Percentiles rank a stretch among this genome's conserved stretches.
phyloP scores from a whole-genome alignment of 2,329 filamentous ascomycete species.

The Penicillium fuscoglaucum region DNA sequence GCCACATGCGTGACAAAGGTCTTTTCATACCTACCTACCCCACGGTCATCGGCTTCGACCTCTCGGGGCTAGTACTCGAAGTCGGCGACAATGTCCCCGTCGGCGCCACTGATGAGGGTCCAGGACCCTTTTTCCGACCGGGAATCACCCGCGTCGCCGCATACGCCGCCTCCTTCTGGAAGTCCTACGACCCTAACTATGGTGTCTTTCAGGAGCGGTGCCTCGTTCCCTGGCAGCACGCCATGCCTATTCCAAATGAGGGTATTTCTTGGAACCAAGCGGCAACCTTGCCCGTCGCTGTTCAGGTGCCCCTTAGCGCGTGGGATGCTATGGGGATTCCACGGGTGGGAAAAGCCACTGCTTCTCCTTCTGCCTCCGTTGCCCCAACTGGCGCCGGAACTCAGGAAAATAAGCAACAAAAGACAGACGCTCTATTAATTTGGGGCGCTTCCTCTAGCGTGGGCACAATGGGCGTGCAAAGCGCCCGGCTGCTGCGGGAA shows the following conservation, averaged over 20 bases:
- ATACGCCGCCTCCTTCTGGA: constrained; percentile 46
- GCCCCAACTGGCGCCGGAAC: not conserved
- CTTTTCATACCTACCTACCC: constrained; percentile 47
- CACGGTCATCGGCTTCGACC: constrained; percentile 42
- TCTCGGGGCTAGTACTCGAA: constrained; percentile 47
- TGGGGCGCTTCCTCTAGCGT: constrained; percentile 52
- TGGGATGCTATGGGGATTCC: constrained; percentile 44
- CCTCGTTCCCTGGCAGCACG: constrained; percentile 47
- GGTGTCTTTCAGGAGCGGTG: constrained; percentile 50
- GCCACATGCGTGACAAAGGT: constrained; percentile 44
- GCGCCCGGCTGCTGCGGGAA: constrained; percentile 38
- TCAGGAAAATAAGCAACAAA: not conserved
- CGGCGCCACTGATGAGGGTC: constrained; percentile 8
- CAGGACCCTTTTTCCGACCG: constrained; percentile 26
- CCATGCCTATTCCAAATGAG: constrained; percentile 35
- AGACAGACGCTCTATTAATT: constrained; percentile 41
- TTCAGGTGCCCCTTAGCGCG: constrained; percentile 40
- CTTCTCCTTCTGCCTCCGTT: constrained; percentile 6
- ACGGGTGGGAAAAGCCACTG: constrained; percentile 15
- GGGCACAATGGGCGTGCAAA: constrained; percentile 49
- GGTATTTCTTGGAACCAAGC: constrained; percentile 44
- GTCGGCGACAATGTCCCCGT: constrained; percentile 43
- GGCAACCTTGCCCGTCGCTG: constrained; percentile 44
- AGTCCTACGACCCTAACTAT: constrained; percentile 47
- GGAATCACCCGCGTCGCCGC: constrained; percentile 44